Conservation (phyloP, 2,329 filamentous ascomycete species). For the Colletotrichum sp. region DNA sequence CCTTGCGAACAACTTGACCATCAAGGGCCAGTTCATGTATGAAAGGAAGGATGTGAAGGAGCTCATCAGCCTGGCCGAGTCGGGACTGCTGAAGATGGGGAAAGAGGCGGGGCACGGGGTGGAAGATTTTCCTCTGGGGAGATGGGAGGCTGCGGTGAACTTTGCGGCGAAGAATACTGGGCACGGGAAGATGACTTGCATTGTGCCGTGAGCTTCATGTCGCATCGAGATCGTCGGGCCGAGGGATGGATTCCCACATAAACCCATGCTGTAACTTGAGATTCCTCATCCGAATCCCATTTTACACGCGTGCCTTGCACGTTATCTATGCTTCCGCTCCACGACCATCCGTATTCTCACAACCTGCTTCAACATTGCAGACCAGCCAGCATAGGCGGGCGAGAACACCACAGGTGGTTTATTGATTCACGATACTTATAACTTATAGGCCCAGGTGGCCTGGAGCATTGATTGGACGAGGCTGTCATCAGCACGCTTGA, state of each 20-base stretch:
- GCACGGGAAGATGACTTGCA: background rate
- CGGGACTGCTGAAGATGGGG: slow-evolving; percentile 38
- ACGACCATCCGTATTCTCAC: background rate
- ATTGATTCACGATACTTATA: background rate
- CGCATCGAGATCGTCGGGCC: background rate
- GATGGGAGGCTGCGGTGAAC: slow-evolving; percentile 34
- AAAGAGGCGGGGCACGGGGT: slow-evolving; percentile 30
- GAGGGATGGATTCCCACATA: background rate
- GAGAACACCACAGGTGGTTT: background rate
- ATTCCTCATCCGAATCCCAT: no score
- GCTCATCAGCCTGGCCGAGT: slow-evolving; percentile 43
- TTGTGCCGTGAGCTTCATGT: background rate
- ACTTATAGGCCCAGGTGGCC: fast-evolving
- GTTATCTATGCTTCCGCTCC: no score
- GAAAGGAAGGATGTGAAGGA: slow-evolving; percentile 35
- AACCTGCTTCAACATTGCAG: background rate
- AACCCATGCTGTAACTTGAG: background rate
- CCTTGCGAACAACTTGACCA: slow-evolving; percentile 30
- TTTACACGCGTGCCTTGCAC: no score
- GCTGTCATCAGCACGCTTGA: background rate
- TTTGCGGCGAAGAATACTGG: background rate
- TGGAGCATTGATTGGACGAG: background rate
- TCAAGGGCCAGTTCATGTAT: slow-evolving; percentile 48
- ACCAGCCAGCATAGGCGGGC: background rate
- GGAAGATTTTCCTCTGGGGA: slow-evolving; percentile 31